phyloP scores from a whole-genome alignment of 1,284 basidiomycete species.

The Megacollybia platyphylla region DNA sequence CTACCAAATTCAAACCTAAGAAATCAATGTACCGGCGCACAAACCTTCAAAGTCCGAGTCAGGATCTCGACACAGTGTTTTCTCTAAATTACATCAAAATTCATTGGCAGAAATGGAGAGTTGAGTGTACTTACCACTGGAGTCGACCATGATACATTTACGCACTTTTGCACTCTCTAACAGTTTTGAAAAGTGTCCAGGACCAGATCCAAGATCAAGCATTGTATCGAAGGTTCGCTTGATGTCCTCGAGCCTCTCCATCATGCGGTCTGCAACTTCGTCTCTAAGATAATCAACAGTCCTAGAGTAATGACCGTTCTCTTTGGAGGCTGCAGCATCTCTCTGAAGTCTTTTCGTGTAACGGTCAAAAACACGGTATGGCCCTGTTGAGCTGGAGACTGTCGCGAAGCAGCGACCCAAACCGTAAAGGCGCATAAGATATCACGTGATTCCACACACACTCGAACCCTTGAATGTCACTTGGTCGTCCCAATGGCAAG shows the following conservation, averaged over 20 bases:
- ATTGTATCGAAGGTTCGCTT: conserved; percentile 74
- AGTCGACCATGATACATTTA: conserved; percentile 82
- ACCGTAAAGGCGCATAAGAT: not conserved
- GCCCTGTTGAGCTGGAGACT: conserved; percentile 26
- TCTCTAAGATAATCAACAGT: conserved; percentile 89
- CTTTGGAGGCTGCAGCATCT: conserved; percentile 56
- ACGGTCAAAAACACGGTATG: conserved; percentile 85
- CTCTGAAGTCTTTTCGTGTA: conserved; percentile 73
- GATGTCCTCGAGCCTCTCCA: conserved; percentile 87
- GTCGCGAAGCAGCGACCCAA: conserved; percentile 23
- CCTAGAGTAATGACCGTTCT: conserved; percentile 48
- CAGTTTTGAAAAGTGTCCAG: conserved; percentile 84
- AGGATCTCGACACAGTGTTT: conserved; percentile 58
- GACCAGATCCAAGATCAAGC: conserved; percentile 88
- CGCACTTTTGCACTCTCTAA: conserved; percentile 62
- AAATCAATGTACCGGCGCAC: conserved; percentile 6
- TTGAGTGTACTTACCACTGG: conserved; percentile 47
- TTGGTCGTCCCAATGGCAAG: no score
- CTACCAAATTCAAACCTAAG: conserved; percentile 4
- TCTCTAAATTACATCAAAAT: conserved; percentile 24
- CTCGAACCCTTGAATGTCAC: no score
- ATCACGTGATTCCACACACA: no score
- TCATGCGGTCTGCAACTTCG: conserved; percentile 83
- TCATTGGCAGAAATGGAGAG: not conserved
- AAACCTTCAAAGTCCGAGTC: conserved; percentile 68